Base-by-base conservation (phyloP, 2,329 filamentous ascomycete genomes). In the Aspergillus niger region DNA sequence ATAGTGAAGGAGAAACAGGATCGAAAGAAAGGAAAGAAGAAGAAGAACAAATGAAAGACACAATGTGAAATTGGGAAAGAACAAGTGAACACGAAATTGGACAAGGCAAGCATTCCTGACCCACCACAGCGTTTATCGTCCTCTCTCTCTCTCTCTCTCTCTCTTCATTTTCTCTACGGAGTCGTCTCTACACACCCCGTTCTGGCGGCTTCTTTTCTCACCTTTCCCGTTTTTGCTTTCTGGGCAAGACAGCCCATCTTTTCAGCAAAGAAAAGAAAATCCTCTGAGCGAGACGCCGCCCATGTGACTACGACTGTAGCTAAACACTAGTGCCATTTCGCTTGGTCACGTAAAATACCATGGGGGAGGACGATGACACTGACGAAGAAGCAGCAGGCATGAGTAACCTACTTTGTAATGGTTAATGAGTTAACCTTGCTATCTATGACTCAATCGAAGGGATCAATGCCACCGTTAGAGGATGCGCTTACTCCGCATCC, bases 331-430 rank as follows among this genome's bases (percentile, higher is more conserved):
- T 55, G 47, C 44, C 15, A 30, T 22, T 53, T 38, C 50, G n/a
- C n/a, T 6, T 10, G 20, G 53, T 55, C 47, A 55, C 53, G 41
- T 55, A 55, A 55, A 55, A 26, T 44, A 55, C 26, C 24, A 8
- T 20, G 52, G 15, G 17, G n/a, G 20, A 55, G 13, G 32, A n/a
- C 11, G 20, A 30, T 24, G 28, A 47, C 22, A 38, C 22, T 26
- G 22, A 41, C 26, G 47, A 24, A 22, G 22, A 17, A 17, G 28
- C n/a, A 32, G 17, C 11, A 30, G n/a, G 32, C n/a, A 36, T 36
- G 32, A 36, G 32, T 36, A 13, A 36, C 13, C 4, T 11, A 36
- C 32, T 36, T 36, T 36, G 32, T 36, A 36, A 36, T 36, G 11
- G 32, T 36, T 10, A 36, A 11, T 36, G 32, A 36, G 32, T 36